phyloP scores from a whole-genome alignment of 73 alveolate genomes.

The Diophrys sp. region DNA sequence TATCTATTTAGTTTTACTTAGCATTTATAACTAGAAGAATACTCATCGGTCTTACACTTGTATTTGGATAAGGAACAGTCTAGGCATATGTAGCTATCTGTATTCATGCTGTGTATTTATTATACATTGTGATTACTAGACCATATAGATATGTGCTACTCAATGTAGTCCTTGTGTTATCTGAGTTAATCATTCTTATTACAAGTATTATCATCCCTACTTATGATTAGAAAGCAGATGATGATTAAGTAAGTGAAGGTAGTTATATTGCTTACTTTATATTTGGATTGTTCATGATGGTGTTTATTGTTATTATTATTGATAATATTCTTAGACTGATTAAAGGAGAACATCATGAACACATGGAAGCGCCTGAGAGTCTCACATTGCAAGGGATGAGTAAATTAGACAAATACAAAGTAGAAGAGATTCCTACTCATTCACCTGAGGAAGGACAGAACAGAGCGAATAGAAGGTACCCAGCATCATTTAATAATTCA shows the following conservation, averaged over 20 bases:
- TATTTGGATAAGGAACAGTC: background rate
- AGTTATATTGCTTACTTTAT: background rate
- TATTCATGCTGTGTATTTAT: background rate
- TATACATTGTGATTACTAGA: background rate
- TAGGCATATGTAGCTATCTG: background rate
- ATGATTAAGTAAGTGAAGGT: background rate
- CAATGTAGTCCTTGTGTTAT: background rate
- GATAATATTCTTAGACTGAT: background rate
- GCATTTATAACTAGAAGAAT: background rate
- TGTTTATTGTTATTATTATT: no score
- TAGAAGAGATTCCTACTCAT: no score
- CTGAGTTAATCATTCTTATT: background rate
- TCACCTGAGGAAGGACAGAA: background rate
- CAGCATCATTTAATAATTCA: no score
- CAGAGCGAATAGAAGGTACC: background rate
- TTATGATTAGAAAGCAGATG: background rate
- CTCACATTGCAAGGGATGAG: background rate
- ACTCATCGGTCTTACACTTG: background rate
- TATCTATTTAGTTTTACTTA: background rate
- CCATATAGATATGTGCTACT: background rate
- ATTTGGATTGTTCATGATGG: background rate
- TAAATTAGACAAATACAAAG: background rate
- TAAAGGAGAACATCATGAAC: background rate
- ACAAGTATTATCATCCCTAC: background rate
- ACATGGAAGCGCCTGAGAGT: background rate